Evolutionary conservation across 805 yeast species (phyloP).

Genomic region (Wickerhamomyces strasburgensis): DNA sequence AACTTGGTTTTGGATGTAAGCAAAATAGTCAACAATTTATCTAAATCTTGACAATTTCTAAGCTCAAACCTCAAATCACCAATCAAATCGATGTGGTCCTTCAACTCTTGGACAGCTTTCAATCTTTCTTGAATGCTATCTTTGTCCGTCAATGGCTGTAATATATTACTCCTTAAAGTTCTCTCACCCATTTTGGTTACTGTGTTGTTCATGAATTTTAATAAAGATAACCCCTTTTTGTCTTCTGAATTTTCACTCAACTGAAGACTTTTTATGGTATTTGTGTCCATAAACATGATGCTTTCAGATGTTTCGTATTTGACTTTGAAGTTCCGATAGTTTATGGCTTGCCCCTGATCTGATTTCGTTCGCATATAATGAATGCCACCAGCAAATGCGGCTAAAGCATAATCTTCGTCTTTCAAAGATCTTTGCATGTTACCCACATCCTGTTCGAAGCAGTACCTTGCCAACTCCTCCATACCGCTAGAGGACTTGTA

Average conservation of each 20-base stretch:
- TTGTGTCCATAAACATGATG: constrained; percentile 38
- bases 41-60: constrained; percentile 34
- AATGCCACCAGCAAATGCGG: constrained; percentile 32
- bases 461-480: constrained; percentile 11
- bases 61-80: constrained; percentile 21
- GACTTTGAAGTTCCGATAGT: constrained; percentile 31
- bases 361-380: constrained; percentile 21
- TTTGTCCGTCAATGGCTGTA: constrained; percentile 43
- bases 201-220: constrained; percentile 34
- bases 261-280: constrained; percentile 35
- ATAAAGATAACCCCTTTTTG: constrained; percentile 29
- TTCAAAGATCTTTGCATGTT: constrained; percentile 23
- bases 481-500: constrained; percentile 28
- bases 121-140: constrained; percentile 32
- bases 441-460: constrained; percentile 19
- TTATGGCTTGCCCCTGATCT: constrained; percentile 1
- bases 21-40: constrained; percentile 34
- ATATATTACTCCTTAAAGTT: constrained; percentile 34
- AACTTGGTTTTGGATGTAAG: constrained; percentile 25
- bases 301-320: constrained; percentile 35
- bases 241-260: constrained; percentile 31
- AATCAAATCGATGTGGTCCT: constrained; percentile 13
- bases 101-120: constrained; percentile 34
- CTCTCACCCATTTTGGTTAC: constrained; percentile 44
- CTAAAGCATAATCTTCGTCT: constrained; percentile 28